Evolutionary conservation across 1,139 yeast genomes (phyloP).

Genomic region (Tardiomyces blankii): DNA sequence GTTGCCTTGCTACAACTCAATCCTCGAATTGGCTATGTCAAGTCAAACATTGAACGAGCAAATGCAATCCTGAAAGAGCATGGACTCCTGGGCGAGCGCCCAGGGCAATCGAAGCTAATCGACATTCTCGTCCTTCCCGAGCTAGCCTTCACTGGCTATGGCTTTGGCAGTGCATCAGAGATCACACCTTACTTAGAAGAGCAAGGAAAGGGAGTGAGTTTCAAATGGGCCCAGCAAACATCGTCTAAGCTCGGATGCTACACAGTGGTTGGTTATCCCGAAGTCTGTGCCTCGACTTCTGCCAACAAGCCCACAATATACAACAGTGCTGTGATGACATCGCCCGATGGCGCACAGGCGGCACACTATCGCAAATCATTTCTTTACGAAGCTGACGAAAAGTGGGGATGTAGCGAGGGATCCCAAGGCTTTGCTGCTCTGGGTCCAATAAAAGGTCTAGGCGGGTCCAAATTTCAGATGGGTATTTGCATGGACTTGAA

Average conservation of each 20-base stretch:
- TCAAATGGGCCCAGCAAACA: conserved; percentile 45
- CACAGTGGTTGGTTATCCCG: conserved; percentile 81
- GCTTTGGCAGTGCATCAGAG: conserved; percentile 41
- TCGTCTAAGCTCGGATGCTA: conserved; percentile 46
- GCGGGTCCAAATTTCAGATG: conserved; percentile 33
- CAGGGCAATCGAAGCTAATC: conserved; percentile 1
- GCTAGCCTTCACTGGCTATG: conserved; percentile 78
- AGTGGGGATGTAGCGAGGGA: conserved; percentile 71
- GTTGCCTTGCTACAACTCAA: background rate
- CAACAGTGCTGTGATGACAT: conserved; percentile 63
- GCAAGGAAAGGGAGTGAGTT: conserved; percentile 34
- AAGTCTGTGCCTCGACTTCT: conserved; percentile 18
- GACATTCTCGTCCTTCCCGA: conserved; percentile 58
- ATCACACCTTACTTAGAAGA: conserved; percentile 52
- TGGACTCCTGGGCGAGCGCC: background rate
- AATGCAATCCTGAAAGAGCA: background rate
- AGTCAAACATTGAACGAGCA: background rate
- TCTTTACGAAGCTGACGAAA: conserved; percentile 67
- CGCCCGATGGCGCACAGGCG: conserved; percentile 46
- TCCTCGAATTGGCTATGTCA: background rate
- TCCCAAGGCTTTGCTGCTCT: conserved; percentile 23
- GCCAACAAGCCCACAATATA: conserved; percentile 29
- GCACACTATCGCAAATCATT: conserved; percentile 71
- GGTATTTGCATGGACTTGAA: conserved; percentile 97
- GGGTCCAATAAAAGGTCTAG: conserved; percentile 4